phyloP scores from a whole-genome alignment of 306 rosid species.

The Abrus precatorius region DNA sequence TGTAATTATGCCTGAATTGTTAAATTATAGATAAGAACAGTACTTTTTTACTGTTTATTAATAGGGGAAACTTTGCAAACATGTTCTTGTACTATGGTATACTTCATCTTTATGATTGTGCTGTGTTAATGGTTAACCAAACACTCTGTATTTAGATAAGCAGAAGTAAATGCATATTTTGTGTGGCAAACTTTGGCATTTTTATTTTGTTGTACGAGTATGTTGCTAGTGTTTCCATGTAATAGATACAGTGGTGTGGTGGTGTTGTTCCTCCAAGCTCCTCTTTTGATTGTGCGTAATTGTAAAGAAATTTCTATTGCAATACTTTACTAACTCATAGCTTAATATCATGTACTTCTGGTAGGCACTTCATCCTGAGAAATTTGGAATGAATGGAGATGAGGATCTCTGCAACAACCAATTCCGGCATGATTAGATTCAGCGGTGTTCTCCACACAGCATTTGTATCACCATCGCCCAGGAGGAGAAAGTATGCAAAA shows the following conservation, averaged over 20 bases:
- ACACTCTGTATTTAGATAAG: slow-evolving; percentile 1
- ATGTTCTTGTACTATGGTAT: neutral
- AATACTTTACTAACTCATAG: slow-evolving; percentile 2
- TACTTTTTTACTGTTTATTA: neutral
- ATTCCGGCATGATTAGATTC: slow-evolving; percentile 55
- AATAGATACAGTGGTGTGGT: slow-evolving; percentile 11
- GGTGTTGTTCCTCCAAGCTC: slow-evolving; percentile 11
- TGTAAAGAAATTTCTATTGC: slow-evolving; percentile 6
- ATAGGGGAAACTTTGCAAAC: neutral
- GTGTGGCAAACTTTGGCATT: slow-evolving; percentile 6
- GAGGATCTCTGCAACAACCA: slow-evolving; percentile 58
- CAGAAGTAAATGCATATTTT: slow-evolving; percentile 21
- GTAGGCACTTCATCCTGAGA: slow-evolving; percentile 45
- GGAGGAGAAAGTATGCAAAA: slow-evolving; percentile 46
- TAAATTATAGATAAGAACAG: neutral
- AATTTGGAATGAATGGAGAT: slow-evolving; percentile 47
- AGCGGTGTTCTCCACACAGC: slow-evolving; percentile 50
- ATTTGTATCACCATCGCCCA: slow-evolving; percentile 44
- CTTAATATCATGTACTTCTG: slow-evolving; percentile 51
- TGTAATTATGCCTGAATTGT: neutral
- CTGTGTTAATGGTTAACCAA: neutral
- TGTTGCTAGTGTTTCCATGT: slow-evolving; percentile 21
- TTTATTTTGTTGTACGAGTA: neutral
- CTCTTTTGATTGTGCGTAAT: slow-evolving; percentile 13
- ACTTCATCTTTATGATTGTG: neutral